These are phyloP conservation scores for Paxillus rubicundulus DNA, from an alignment of 768 basidiomycete species.

Conservation along the genomic window DNA sequence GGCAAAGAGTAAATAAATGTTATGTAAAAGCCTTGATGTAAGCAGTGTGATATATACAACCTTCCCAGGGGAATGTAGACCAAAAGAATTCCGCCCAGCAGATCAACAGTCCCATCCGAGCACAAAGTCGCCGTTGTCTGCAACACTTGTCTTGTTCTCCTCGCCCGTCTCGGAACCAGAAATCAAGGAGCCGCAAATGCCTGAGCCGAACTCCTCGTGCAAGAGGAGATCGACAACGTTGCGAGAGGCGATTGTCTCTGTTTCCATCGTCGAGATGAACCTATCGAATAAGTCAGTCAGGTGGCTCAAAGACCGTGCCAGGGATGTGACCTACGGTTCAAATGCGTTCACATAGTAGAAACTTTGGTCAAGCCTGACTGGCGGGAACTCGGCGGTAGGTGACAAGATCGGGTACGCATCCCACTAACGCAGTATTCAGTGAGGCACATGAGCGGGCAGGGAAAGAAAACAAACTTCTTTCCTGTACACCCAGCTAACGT, in stretches of 20 bases:
- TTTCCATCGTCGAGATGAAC: conserved; percentile 93
- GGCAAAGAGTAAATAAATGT: no score
- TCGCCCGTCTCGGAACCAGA: conserved; percentile 21
- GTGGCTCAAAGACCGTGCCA: neutral
- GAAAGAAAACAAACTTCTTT: conserved; percentile 57
- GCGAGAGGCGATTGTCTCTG: conserved; percentile 78
- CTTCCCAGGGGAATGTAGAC: neutral
- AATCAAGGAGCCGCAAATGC: conserved; percentile 59
- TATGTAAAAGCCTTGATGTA: neutral
- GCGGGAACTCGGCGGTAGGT: conserved; percentile 67
- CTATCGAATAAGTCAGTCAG: conserved; percentile 33
- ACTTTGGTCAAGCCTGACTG: conserved; percentile 71
- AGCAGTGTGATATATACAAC: neutral
- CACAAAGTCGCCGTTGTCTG: conserved; percentile 45
- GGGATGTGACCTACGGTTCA: conserved; percentile 63
- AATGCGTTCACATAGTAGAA: conserved; percentile 92
- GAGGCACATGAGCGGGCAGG: neutral
- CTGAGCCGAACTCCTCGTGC: conserved; percentile 64
- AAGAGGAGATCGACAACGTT: conserved; percentile 81
- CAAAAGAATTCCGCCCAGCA: neutral
- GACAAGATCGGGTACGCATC: conserved; percentile 75
- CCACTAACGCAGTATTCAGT: conserved; percentile 49
- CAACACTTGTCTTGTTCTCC: conserved; percentile 11
- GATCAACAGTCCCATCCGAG: conserved; percentile 74
- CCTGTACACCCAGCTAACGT: conserved; percentile 77